phyloP scores from a whole-genome alignment of 495 filamentous ascomycete species.

The Rostrohypoxylon terebratum region DNA sequence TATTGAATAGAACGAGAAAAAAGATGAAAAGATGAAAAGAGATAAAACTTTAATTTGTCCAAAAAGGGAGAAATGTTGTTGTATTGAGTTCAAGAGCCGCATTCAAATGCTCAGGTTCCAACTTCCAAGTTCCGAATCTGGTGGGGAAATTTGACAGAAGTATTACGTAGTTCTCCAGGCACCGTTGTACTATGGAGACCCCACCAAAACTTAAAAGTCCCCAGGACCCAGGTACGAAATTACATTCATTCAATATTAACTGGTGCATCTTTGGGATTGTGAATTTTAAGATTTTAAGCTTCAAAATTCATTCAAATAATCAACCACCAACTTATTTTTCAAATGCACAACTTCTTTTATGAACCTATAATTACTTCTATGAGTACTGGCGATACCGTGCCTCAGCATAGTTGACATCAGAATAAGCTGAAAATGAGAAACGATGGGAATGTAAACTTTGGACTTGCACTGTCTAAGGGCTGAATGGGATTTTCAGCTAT shows the following conservation, averaged over 20 bases:
- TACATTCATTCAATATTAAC: background rate
- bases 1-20: background rate
- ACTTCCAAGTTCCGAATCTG: slow-evolving; percentile 5
- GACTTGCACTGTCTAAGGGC: slow-evolving; percentile 1
- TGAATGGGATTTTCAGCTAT: background rate
- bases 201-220: slow-evolving; percentile 31
- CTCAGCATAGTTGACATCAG: background rate
- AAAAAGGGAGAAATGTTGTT: slow-evolving; percentile 17
- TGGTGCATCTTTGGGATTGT: slow-evolving; percentile 5
- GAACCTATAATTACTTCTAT: background rate
- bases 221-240: slow-evolving; percentile 7
- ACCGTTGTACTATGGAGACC: slow-evolving; percentile 5
- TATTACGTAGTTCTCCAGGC: slow-evolving; percentile 28
- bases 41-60: background rate
- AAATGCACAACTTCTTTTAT: background rate
- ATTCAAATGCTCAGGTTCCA: slow-evolving; percentile 16
- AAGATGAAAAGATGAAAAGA: background rate
- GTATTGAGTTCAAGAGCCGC: slow-evolving; percentile 34
- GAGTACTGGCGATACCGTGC: background rate
- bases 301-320: background rate
- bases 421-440: slow-evolving; percentile 8
- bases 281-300: slow-evolving; percentile 7
- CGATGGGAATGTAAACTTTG: slow-evolving; percentile 8
- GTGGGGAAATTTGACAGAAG: slow-evolving; percentile 23
- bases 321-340: background rate